A percentile compares a stretch with the other conserved stretches of the same genome.
Conservation (phyloP, 1,139 yeast genomes). For the Spencermartinsiella ligniputridi region DNA sequence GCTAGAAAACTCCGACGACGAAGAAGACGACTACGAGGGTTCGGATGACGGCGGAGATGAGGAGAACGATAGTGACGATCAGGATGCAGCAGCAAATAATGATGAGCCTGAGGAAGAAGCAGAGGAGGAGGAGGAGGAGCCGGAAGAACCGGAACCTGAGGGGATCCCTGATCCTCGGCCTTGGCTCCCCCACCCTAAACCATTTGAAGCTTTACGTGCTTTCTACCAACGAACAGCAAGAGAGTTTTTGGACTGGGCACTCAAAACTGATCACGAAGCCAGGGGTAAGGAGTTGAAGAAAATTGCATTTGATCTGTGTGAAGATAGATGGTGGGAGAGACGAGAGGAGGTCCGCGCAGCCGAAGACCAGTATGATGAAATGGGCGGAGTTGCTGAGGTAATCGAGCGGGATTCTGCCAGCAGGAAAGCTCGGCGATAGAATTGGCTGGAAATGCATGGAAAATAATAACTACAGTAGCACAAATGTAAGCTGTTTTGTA, state of each 20-base stretch:
- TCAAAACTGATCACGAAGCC: constrained; percentile 65
- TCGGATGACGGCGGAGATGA: constrained; percentile 66
- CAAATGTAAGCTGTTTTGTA: no score
- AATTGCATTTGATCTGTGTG: constrained; percentile 85
- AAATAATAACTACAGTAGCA: no score
- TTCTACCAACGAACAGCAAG: constrained; percentile 87
- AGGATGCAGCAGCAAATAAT: constrained; percentile 48
- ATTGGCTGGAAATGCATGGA: no score
- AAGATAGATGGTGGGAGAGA: constrained; percentile 98
- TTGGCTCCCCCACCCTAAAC: constrained; percentile 95
- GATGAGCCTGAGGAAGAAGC: constrained; percentile 46
- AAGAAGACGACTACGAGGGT: constrained; percentile 54
- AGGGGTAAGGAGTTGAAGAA: constrained; percentile 88
- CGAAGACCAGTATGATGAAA: constrained; percentile 83
- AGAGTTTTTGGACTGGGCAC: constrained; percentile 84
- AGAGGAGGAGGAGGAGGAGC: constrained; percentile 52
- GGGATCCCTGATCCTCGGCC: constrained; percentile 83
- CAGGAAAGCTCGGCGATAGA: constrained; percentile 3
- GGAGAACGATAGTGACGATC: constrained; percentile 55
- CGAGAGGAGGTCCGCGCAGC: constrained; percentile 85
- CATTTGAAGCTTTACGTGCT: constrained; percentile 80
- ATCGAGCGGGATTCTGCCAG: constrained; percentile 68
- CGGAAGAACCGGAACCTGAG: constrained; percentile 52
- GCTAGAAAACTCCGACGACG: constrained; percentile 51
- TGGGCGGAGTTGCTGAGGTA: constrained; percentile 89